Base-by-base conservation (phyloP, 371 early-diverging fungal species). In the Mucor indicus region DNA sequence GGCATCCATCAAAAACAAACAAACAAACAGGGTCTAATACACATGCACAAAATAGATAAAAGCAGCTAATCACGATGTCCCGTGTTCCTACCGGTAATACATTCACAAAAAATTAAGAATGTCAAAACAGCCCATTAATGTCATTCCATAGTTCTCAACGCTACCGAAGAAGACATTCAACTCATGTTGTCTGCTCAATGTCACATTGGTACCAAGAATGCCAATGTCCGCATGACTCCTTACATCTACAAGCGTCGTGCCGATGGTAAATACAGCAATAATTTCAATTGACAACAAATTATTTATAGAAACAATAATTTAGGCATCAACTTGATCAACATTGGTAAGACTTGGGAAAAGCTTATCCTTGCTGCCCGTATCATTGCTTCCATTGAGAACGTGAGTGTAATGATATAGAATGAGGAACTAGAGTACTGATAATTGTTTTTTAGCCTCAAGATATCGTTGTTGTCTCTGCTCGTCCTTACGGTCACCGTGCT, bases 291-390 rank as follows among this genome's bases (percentile, higher is more conserved):
- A 16, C 4, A 23, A 8, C 20, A 36, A 23, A 37, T 19, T 8
- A 29, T 29, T 29, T 29, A 12, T 29, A 29, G 12, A 8, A 29
- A 29, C 12, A 29, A 29, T 29, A 29, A 29, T 37, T 8, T 37
- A 67, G 67, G 67, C 59, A 67, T 97, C 75, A 81, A 95, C 89
- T 82, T 99, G 75, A 94, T 99, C 85, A 95, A 99, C 88, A 80
- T 98, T 48, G 90, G 90, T 67, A 96, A 98, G 86, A 98, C 95
- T 69, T 99, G 98, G 98, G 98, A 98, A 82, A 99, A 99, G 89
- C 75, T 99, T 38, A 89, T 98, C 51, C 74, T 99, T 39, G 99
- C 99, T 62, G 98, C 99, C 55, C 93, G 98, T 80, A 81, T 95
- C 77, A 93, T 98, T 65, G 93, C 93, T 49, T 81, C 95, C 68